A percentile compares a stretch with the other conserved stretches of the same genome.
phyloP scores from a whole-genome alignment of 805 yeast genomes.

The Isabelozyma heimii region DNA sequence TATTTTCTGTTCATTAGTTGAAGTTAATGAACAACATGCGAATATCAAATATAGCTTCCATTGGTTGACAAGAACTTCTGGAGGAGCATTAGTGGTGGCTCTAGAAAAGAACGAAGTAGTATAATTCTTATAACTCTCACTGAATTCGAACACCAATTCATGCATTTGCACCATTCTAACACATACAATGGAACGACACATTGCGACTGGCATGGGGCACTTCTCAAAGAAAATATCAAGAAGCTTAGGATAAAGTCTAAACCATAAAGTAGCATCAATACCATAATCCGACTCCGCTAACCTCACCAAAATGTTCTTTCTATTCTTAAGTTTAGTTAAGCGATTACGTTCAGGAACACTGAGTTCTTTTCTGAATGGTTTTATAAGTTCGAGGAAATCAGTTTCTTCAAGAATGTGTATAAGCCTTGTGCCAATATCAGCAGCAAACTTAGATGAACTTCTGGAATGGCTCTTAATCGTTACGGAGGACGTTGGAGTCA shows the following conservation, averaged over 20 bases:
- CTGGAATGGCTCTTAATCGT: constrained; percentile 44
- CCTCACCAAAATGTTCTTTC: constrained; percentile 66
- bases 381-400: constrained; percentile 64
- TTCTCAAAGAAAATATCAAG: constrained; percentile 67
- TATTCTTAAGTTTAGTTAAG: constrained; percentile 58
- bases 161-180: constrained; percentile 83
- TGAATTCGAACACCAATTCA: constrained; percentile 58
- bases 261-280: constrained; percentile 96
- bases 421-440: constrained; percentile 72
- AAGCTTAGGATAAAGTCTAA: constrained; percentile 76
- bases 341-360: constrained; percentile 80
- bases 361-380: constrained; percentile 46
- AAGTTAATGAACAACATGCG: constrained; percentile 87
- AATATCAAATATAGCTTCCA: constrained; percentile 88
- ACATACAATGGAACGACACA: constrained; percentile 89
- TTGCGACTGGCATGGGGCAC: constrained; percentile 91
- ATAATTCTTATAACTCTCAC: constrained; percentile 41
- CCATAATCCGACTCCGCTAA: constrained; percentile 92
- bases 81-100: constrained; percentile 37
- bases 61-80: constrained; percentile 75
- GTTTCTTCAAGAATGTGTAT: constrained; percentile 73
- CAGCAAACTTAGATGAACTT: constrained; percentile 67
- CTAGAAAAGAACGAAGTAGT: constrained; percentile 36
- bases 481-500: constrained; percentile 3
- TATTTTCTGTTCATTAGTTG: constrained; percentile 81